Conservation (phyloP, 2,329 filamentous ascomycete species). For the Calonectria leucothoes region DNA sequence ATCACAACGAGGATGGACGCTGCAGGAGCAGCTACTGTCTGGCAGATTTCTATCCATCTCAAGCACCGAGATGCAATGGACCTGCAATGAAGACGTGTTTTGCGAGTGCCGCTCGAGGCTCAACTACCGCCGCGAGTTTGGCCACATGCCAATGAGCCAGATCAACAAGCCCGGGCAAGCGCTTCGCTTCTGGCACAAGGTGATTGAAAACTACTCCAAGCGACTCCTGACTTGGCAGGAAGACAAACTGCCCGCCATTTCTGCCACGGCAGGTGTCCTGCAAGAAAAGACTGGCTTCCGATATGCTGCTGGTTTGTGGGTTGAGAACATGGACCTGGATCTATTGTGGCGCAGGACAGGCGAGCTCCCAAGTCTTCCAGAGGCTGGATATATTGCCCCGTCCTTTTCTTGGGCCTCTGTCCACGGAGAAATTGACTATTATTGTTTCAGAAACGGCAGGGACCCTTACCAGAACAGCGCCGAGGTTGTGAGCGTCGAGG, state of each 20-base stretch:
- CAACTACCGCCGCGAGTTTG: conserved; percentile 38
- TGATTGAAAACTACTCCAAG: conserved; percentile 43
- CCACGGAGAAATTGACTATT: conserved; percentile 37
- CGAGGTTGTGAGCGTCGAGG: conserved; percentile 19
- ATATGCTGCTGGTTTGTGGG: conserved; percentile 47
- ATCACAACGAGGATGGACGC: conserved; percentile 27
- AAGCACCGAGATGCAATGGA: conserved; percentile 30
- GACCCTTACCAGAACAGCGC: conserved; percentile 25
- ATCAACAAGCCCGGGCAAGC: conserved; percentile 31
- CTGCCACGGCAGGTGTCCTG: conserved; percentile 41
- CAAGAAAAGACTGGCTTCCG: conserved; percentile 31
- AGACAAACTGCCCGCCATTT: conserved; percentile 46
- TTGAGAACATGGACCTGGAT: conserved; percentile 36
- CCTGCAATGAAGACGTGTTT: conserved; percentile 26
- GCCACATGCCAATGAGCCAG: conserved; percentile 22
- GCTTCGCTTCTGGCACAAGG: conserved; percentile 42
- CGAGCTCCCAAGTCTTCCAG: neutral
- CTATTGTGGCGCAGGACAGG: conserved; percentile 33
- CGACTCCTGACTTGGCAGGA: conserved; percentile 31
- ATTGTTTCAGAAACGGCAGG: conserved; percentile 36
- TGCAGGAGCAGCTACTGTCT: conserved; percentile 34
- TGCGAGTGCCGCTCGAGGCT: conserved; percentile 41
- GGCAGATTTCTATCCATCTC: conserved; percentile 30
- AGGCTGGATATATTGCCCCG: conserved; percentile 30
- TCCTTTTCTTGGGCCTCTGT: conserved; percentile 41